These are phyloP conservation scores for Aureobasidium sp. DNA, from an alignment of 2,329 filamentous ascomycete genomes.

Conservation along the genomic window DNA sequence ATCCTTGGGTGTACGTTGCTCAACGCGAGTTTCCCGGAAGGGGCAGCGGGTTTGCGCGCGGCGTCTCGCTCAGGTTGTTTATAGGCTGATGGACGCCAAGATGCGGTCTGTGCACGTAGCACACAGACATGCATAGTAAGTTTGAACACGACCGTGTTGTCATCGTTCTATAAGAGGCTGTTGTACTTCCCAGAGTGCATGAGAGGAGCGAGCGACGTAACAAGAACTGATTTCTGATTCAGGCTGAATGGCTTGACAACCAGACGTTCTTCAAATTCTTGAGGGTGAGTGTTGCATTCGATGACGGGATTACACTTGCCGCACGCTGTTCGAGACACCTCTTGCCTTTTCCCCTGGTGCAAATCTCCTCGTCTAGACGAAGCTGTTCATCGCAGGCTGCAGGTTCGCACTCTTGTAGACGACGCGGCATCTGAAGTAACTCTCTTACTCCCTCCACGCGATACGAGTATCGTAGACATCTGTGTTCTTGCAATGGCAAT, in stretches of 20 bases:
- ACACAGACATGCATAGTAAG: background rate
- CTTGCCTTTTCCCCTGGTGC: background rate
- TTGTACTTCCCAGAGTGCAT: background rate
- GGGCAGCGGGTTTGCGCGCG: background rate
- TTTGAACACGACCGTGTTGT: background rate
- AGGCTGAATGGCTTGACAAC: background rate
- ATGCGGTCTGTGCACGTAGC: background rate
- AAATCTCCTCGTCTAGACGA: background rate
- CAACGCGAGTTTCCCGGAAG: background rate
- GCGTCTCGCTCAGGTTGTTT: background rate
- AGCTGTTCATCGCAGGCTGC: background rate
- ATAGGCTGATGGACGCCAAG: background rate
- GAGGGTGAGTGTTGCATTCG: background rate
- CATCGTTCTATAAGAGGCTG: background rate
- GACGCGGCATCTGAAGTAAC: background rate
- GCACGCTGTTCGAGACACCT: background rate
- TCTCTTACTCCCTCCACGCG: background rate
- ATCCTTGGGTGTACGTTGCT: background rate
- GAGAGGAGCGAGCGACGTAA: background rate
- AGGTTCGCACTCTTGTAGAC: background rate
- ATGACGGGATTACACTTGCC: background rate
- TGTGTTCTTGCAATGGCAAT: background rate
- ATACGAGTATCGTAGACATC: background rate
- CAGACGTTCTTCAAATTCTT: too few relatives aligned
- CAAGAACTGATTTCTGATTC: background rate